Base-by-base conservation (phyloP, 805 yeast species). In the Tetrapisispora arboricola region DNA sequence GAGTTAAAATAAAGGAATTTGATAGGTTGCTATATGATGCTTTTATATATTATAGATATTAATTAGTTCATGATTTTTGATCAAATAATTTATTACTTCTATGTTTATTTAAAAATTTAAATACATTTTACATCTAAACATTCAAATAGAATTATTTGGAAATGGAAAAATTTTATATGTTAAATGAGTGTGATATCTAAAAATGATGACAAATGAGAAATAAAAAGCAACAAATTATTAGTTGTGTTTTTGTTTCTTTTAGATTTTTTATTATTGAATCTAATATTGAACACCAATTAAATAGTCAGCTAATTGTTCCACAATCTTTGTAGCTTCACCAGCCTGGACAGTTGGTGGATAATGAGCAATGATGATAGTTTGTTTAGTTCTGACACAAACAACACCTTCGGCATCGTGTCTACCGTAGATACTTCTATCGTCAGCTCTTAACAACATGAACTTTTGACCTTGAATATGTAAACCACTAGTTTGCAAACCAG, bases 251-350 rank as follows among this genome's bases (percentile, higher is more conserved):
- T n/a, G n/a, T n/a, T n/a, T n/a, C n/a, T n/a, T n/a, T 3, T 8
- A 15, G 28, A 24, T 24, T 20, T 16, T 5, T 21, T 13, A 19
- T 10, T 2, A 20, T 15, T 15, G 11, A 25, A 12, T 22, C 15
- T 72, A 90, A 65, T 84, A 88, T 44, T 86, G 84, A 41, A 83
- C 90, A 55, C 86, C 71, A 60, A 90, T 86, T 66, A 92, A 74
- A 60, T 92, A 88, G 62, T 92, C 97, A 36, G 95, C 97, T 69
- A 92, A 73, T 58, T 86, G 90, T 65, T 92, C 98, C 43, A 90
- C 95, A 48, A 88, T 84, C 56, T 82, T 77, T 44, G 96, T 84
- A 40, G 97, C 97, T 60, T 85, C 95, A 53, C 95, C 96, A 25
- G 97, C 85, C 63, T 80, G 90, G 36, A 84, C 82, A 42, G 88